phyloP scores from a whole-genome alignment of 2,329 filamentous ascomycete genomes.

The Aspergillus sp. region DNA sequence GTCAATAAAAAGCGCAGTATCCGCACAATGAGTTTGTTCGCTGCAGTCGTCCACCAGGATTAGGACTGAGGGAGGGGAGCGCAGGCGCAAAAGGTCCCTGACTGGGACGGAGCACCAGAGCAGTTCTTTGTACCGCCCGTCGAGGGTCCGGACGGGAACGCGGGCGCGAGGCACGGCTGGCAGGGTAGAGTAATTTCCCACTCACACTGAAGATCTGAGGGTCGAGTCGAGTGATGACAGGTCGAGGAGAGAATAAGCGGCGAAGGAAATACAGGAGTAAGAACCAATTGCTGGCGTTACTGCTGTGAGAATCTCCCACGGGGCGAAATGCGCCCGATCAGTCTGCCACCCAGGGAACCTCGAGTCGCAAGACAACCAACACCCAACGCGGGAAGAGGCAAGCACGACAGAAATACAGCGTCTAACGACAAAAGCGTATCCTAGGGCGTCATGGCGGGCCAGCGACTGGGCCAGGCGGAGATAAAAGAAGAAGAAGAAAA shows the following conservation, averaged over 20 bases:
- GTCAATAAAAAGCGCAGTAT: conserved; percentile 15
- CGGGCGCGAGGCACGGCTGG: conserved; percentile 12
- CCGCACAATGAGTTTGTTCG: conserved; percentile 35
- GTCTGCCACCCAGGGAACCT: conserved; percentile 13
- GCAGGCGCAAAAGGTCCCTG: conserved; percentile 14
- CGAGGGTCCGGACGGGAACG: conserved; percentile 5
- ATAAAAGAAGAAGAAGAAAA: conserved; percentile 1
- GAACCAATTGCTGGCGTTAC: conserved; percentile 11
- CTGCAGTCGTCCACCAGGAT: conserved; percentile 24
- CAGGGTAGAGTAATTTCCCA: background rate
- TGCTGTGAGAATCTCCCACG: conserved; percentile 14
- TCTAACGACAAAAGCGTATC: conserved; percentile 11
- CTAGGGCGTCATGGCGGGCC: conserved; percentile 28
- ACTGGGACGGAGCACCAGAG: conserved; percentile 18
- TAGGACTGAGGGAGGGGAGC: conserved; percentile 11
- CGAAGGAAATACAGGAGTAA: conserved; percentile 5
- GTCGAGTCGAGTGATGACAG: background rate
- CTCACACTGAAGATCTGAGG: conserved; percentile 2
- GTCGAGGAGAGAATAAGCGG: conserved; percentile 4
- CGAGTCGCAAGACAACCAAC: conserved; percentile 18
- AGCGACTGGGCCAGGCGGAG: conserved; percentile 21
- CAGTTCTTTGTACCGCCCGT: conserved; percentile 16
- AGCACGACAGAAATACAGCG: conserved; percentile 13
- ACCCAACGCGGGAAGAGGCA: conserved; percentile 14
- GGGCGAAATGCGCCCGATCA: conserved; percentile 18